Conservation (phyloP, 306 rosid species). For the Casuarina equisetifolia region DNA sequence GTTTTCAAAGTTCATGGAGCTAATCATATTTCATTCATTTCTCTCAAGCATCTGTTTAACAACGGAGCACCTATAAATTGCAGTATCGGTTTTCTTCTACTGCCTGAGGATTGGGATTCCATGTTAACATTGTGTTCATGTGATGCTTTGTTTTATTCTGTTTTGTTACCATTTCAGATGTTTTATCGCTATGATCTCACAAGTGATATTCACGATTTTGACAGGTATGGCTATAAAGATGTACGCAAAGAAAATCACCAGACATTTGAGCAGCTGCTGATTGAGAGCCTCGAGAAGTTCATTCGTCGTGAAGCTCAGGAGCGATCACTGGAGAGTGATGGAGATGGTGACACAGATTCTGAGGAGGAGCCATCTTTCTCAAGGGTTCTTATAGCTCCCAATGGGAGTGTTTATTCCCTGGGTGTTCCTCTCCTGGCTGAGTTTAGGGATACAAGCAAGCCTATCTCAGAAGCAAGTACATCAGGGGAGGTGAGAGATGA, state of each 20-base stretch:
- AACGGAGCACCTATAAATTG: background rate
- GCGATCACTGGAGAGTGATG: constrained; percentile 83
- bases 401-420: constrained; percentile 89
- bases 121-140: background rate
- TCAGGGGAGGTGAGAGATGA: constrained; percentile 48
- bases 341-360: constrained; percentile 68
- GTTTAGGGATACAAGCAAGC: constrained; percentile 32
- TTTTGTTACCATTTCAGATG: background rate
- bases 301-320: constrained; percentile 94
- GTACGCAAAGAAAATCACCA: constrained; percentile 94
- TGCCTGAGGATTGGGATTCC: background rate
- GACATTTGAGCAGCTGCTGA: constrained; percentile 90
- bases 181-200: background rate
- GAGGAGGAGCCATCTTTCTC: constrained; percentile 51
- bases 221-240: constrained; percentile 94
- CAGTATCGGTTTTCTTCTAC: background rate
- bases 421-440: constrained; percentile 82
- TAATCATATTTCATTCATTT: background rate
- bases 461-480: constrained; percentile 59
- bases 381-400: constrained; percentile 80
- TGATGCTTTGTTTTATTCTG: background rate
- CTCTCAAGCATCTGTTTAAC: background rate
- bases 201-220: background rate
- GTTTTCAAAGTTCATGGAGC: background rate
- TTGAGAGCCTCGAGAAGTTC: constrained; percentile 95